These are phyloP conservation scores for Lizonia empirigonia DNA, from an alignment of 2,329 filamentous ascomycete genomes.

Conservation along the genomic window DNA sequence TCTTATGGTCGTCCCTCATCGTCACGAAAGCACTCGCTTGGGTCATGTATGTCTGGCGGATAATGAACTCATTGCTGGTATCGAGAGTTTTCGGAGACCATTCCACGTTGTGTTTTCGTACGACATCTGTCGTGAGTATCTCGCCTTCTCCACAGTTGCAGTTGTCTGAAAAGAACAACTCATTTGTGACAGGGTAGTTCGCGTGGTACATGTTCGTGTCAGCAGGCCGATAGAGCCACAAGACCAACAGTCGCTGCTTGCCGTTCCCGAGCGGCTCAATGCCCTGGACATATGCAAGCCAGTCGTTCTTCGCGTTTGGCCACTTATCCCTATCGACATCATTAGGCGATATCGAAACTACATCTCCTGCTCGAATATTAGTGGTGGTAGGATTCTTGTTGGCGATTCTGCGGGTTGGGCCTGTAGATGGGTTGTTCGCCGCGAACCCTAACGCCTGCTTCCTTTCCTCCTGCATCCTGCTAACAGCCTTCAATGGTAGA, in stretches of 20 bases:
- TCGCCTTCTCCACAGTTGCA: constrained; percentile 68
- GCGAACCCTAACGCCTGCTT: constrained; percentile 27
- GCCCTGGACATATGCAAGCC: constrained; percentile 73
- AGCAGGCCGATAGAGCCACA: constrained; percentile 74
- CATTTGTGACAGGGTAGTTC: constrained; percentile 72
- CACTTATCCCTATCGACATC: constrained; percentile 58
- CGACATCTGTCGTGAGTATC: constrained; percentile 61
- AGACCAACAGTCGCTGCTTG: constrained; percentile 61
- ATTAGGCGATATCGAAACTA: constrained; percentile 56
- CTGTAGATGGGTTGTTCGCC: not conserved
- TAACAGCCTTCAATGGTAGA: constrained; percentile 15
- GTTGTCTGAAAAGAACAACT: constrained; percentile 77
- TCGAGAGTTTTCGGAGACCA: constrained; percentile 60
- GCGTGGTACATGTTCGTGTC: constrained; percentile 73
- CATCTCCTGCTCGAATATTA: constrained; percentile 50
- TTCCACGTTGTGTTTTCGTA: constrained; percentile 63
- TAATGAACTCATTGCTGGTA: constrained; percentile 59
- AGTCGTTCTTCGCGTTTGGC: constrained; percentile 61
- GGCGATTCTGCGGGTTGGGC: constrained; percentile 24
- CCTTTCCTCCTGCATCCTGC: constrained; percentile 13
- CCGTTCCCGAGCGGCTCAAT: constrained; percentile 37
- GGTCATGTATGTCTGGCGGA: constrained; percentile 71
- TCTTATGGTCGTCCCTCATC: constrained; percentile 60
- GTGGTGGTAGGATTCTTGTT: not conserved
- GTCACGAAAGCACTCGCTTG: constrained; percentile 67